phyloP scores from a whole-genome alignment of 257 asterid genomes.

The Prunella vulgaris region DNA sequence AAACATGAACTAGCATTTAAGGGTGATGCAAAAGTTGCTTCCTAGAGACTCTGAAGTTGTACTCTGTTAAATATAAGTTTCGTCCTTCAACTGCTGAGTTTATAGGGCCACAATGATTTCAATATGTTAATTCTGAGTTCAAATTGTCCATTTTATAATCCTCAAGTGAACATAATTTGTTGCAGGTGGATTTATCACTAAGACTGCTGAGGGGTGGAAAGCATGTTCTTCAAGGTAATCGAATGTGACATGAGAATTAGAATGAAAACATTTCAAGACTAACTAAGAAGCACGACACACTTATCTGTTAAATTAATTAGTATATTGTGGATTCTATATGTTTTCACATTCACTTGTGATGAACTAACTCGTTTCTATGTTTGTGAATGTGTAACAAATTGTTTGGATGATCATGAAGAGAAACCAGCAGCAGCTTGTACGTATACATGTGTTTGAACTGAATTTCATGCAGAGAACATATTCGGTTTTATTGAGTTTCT shows the following conservation, averaged over 20 bases:
- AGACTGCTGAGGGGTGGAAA: constrained; percentile 63
- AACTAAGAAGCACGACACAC: neutral
- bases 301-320: no score
- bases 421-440: constrained; percentile 76
- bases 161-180: no score
- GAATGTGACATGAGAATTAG: neutral
- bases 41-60: neutral
- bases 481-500: neutral
- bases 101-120: neutral
- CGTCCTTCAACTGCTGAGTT: neutral
- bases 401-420: constrained; percentile 53
- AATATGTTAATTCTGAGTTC: neutral
- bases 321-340: neutral
- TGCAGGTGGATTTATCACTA: constrained; percentile 68
- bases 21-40: neutral
- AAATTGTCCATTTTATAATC: no score
- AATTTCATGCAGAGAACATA: no score
- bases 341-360: neutral
- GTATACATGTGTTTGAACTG: constrained; percentile 28
- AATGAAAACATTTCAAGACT: constrained; percentile 67
- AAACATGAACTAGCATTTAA: neutral
- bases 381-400: constrained; percentile 16
- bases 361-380: constrained; percentile 20
- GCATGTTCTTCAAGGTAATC: constrained; percentile 71
- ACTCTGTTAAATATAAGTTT: neutral